These are phyloP conservation scores for Xylariaceae sp. DNA, from an alignment of 2,329 filamentous ascomycete species.

Conservation along the genomic window DNA sequence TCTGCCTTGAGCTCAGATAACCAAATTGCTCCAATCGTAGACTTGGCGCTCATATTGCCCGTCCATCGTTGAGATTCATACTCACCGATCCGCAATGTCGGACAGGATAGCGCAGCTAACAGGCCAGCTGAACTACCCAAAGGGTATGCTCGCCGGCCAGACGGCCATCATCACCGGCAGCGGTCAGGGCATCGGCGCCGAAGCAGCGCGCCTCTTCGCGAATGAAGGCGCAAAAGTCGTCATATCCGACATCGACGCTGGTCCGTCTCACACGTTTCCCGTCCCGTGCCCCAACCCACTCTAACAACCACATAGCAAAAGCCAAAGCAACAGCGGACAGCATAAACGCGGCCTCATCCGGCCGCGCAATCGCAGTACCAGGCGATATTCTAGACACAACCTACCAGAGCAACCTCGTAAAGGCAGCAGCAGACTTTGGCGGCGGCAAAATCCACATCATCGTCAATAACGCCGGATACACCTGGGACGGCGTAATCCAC, in stretches of 20 bases:
- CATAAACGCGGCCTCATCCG: conserved; percentile 67
- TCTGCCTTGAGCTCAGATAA: no score
- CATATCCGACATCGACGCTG: conserved; percentile 75
- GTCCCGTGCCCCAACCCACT: not conserved
- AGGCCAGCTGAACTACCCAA: conserved; percentile 76
- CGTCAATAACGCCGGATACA: conserved; percentile 89
- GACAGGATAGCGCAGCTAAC: conserved; percentile 68
- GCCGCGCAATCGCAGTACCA: conserved; percentile 66
- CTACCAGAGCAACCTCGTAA: conserved; percentile 70
- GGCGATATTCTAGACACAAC: conserved; percentile 71
- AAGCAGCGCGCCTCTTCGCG: conserved; percentile 75
- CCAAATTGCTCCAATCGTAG: no score
- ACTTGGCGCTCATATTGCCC: no score
- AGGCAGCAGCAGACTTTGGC: conserved; percentile 74
- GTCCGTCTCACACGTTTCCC: conserved; percentile 38
- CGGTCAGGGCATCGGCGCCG: conserved; percentile 84
- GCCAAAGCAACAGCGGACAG: conserved; percentile 61
- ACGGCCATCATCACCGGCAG: conserved; percentile 84
- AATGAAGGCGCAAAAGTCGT: conserved; percentile 85
- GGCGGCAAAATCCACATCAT: conserved; percentile 85
- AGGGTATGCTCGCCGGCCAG: conserved; percentile 73
- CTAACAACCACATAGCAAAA: conserved; percentile 55
- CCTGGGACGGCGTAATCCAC: conserved; percentile 90
- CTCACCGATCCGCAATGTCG: conserved; percentile 35
- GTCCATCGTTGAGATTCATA: no score